These are phyloP conservation scores for Corchorus capsularis DNA, from an alignment of 345 rosid species.

Conservation along the genomic window DNA sequence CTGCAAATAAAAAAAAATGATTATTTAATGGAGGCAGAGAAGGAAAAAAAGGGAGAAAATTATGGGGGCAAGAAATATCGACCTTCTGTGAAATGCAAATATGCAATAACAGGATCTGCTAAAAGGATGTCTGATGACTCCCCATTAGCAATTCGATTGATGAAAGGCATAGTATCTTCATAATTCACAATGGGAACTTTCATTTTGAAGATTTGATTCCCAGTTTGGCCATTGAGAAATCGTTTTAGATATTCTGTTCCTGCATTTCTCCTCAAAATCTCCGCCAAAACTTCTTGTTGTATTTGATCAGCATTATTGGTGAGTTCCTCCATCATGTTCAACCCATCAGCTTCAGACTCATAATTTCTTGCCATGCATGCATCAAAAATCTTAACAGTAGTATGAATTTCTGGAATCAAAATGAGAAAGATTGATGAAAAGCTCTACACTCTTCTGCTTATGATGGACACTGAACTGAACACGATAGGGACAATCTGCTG, in stretches of 20 bases:
- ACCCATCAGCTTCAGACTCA: too few relatives aligned
- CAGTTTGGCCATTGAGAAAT: constrained; percentile 40
- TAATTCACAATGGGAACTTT: constrained; percentile 61
- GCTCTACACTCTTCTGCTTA: too few relatives aligned
- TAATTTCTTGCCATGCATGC: too few relatives aligned
- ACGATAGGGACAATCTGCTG: too few relatives aligned
- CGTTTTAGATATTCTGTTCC: constrained; percentile 49
- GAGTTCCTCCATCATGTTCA: too few relatives aligned
- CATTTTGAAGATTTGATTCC: constrained; percentile 48
- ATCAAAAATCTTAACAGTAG: too few relatives aligned
- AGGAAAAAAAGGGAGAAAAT: background rate
- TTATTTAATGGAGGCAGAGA: too few relatives aligned
- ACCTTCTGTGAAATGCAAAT: constrained; percentile 54
- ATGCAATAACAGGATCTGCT: constrained; percentile 48
- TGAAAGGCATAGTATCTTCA: constrained; percentile 41
- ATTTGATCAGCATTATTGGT: too few relatives aligned
- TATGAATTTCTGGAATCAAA: too few relatives aligned
- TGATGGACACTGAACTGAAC: too few relatives aligned
- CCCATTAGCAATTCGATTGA: background rate
- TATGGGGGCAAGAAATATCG: background rate
- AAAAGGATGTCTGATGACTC: constrained; percentile 31
- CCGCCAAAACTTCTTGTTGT: constrained; percentile 41
- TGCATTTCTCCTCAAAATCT: constrained; percentile 44
- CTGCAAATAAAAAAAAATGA: constrained; percentile 35
- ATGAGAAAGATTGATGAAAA: too few relatives aligned